Conservation (phyloP, 768 basidiomycete species). For the Lentinula guzmanii region DNA sequence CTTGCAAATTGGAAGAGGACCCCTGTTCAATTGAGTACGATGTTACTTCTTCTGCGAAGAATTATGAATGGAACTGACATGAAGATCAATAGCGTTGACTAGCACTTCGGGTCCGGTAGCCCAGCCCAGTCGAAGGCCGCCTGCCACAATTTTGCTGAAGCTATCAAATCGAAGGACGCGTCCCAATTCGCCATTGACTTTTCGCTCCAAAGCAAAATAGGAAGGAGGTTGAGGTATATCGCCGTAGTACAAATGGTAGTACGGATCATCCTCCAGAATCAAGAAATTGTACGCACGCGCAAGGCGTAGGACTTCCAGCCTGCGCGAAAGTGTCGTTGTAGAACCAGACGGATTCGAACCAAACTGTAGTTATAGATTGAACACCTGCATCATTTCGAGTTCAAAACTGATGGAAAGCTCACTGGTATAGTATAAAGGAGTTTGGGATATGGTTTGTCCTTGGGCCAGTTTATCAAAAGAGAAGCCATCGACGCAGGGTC, state of each 20-base stretch:
- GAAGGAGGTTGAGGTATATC: constrained; percentile 55
- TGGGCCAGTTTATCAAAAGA: constrained; percentile 72
- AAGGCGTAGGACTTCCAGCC: constrained; percentile 64
- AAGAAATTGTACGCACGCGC: constrained; percentile 70
- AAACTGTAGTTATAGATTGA: constrained; percentile 34
- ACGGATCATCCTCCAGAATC: constrained; percentile 87
- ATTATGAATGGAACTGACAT: constrained; percentile 36
- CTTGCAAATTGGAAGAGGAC: constrained; percentile 58
- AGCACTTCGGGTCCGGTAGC: constrained; percentile 70
- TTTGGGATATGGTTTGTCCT: constrained; percentile 63
- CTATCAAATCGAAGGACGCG: constrained; percentile 87
- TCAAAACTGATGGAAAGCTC: constrained; percentile 15
- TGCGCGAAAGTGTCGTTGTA: constrained; percentile 63
- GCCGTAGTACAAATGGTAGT: constrained; percentile 74
- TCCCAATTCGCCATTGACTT: constrained; percentile 46
- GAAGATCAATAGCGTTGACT: constrained; percentile 61
- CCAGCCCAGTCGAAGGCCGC: constrained; percentile 78
- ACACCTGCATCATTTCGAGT: not conserved
- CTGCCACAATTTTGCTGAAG: constrained; percentile 77
- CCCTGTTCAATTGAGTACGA: constrained; percentile 38
- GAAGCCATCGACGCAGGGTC: constrained; percentile 49
- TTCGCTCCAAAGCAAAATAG: constrained; percentile 76
- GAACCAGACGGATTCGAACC: constrained; percentile 85
- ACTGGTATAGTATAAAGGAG: constrained; percentile 79
- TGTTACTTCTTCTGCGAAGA: not conserved